Evolutionary conservation across 495 filamentous ascomycete species (phyloP).

Genomic region (Hypomontagnella submonticulosa): DNA sequence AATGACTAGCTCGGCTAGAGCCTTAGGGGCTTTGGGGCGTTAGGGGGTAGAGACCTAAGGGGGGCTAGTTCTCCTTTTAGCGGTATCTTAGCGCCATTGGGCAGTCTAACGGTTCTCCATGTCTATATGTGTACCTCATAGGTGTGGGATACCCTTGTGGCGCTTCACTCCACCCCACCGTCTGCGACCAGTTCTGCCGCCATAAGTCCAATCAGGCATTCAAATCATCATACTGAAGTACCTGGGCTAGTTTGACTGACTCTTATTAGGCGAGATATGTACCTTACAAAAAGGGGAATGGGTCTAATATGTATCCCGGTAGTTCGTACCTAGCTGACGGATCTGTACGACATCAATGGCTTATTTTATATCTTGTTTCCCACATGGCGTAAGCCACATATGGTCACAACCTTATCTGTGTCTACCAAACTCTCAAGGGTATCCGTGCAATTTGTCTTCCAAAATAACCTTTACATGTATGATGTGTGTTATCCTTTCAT

Average conservation of each 20-base stretch:
- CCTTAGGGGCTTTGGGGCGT: slow-evolving; percentile 16
- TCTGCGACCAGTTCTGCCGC: slow-evolving; percentile 8
- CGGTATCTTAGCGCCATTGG: slow-evolving; percentile 18
- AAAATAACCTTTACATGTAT: neutral
- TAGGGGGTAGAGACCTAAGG: slow-evolving; percentile 11
- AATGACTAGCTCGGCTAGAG: slow-evolving; percentile 26
- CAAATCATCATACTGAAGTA: slow-evolving; percentile 18
- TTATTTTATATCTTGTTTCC: slow-evolving; percentile 3
- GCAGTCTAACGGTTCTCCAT: slow-evolving; percentile 2
- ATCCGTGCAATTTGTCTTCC: slow-evolving; percentile 21
- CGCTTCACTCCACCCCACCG: slow-evolving; percentile 9
- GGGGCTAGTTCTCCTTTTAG: slow-evolving; percentile 28
- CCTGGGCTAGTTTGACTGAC: slow-evolving; percentile 13
- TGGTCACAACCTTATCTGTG: slow-evolving; percentile 25
- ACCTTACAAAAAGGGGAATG: slow-evolving; percentile 4
- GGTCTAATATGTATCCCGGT: slow-evolving; percentile 1
- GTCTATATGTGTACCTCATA: neutral
- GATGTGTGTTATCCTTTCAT: neutral
- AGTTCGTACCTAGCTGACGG: slow-evolving; percentile 9
- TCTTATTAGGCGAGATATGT: neutral
- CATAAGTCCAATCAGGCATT: slow-evolving; percentile 14
- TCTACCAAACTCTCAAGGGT: slow-evolving; percentile 17
- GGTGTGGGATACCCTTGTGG: neutral
- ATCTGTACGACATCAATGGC: slow-evolving; percentile 34
- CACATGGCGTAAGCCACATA: slow-evolving; percentile 14